phyloP scores from a whole-genome alignment of 305 asterid species.

The Caryopteris hybrid region DNA sequence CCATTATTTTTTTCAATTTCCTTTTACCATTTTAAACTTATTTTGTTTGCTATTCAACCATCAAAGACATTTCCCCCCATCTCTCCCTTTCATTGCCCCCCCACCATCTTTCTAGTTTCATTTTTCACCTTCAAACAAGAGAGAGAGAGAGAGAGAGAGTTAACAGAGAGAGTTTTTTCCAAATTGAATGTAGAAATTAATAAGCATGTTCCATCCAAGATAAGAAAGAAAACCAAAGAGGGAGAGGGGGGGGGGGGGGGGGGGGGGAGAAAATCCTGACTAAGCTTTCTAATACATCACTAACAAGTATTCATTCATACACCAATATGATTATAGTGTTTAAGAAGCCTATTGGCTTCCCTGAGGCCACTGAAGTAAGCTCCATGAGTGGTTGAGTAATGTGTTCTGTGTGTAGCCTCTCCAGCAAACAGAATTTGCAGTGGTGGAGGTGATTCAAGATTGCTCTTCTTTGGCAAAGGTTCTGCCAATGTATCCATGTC shows the following conservation, averaged over 20 bases:
- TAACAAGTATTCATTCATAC: conserved; percentile 22
- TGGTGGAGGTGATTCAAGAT: conserved; percentile 21
- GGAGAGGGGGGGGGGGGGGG: too few relatives aligned
- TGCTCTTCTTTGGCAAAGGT: conserved; percentile 46
- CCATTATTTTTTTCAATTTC: not conserved
- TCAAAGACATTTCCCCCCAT: conserved; percentile 37
- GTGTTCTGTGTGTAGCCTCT: conserved; percentile 90
- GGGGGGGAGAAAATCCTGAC: conserved; percentile 22
- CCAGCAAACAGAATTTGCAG: conserved; percentile 87
- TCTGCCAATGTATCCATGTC: conserved; percentile 79
- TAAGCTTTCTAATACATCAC: conserved; percentile 32
- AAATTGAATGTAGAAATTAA: conserved; percentile 31
- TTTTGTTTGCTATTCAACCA: too few relatives aligned
- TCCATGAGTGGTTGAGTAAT: conserved; percentile 94
- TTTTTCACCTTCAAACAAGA: not conserved
- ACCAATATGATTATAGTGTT: conserved; percentile 50
- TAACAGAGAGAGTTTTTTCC: conserved; percentile 19
- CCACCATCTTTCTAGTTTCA: not conserved
- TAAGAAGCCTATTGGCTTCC: conserved; percentile 90
- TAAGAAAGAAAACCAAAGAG: too few relatives aligned
- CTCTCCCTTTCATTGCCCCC: conserved; percentile 41
- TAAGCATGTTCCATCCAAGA: conserved; percentile 29
- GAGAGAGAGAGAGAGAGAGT: not conserved
- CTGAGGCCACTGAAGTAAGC: conserved; percentile 92
- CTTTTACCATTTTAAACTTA: too few relatives aligned